Conservation (phyloP, 169 alveolate species). For the Blepharisma undulans region DNA sequence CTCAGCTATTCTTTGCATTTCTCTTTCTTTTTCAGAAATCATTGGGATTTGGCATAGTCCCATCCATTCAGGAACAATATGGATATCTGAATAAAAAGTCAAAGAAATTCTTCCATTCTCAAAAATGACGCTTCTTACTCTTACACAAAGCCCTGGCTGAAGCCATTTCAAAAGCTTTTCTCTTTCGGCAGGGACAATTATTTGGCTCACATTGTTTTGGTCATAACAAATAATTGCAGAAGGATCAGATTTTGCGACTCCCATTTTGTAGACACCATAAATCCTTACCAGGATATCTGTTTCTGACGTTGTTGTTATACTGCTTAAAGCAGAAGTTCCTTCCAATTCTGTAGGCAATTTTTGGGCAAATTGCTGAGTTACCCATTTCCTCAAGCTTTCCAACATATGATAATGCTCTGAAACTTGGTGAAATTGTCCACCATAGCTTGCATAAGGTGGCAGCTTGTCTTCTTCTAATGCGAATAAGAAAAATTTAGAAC, state of each 20-base stretch:
- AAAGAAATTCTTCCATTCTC: neutral
- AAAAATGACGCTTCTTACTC: neutral
- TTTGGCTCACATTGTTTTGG: neutral
- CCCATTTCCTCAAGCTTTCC: too few species aligned
- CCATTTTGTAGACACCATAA: neutral
- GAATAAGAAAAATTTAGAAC: neutral
- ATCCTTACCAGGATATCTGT: neutral
- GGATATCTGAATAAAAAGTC: neutral
- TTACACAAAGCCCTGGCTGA: neutral
- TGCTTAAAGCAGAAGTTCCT: too few species aligned
- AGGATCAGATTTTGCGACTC: neutral
- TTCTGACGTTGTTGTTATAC: neutral
- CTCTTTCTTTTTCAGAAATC: neutral
- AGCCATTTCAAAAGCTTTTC: neutral
- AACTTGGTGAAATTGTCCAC: neutral
- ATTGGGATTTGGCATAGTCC: neutral
- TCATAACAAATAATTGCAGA: neutral
- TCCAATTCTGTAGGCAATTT: too few species aligned
- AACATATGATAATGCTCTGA: too few species aligned
- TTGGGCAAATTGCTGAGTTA: too few species aligned
- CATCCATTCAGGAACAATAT: neutral
- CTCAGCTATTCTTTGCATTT: neutral
- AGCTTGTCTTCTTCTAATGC: neutral
- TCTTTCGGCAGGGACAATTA: conserved; percentile 8
- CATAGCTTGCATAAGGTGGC: neutral